Evolutionary conservation across 2,329 filamentous ascomycete species (phyloP).

Genomic region (Pseudocercospora eumusae): DNA sequence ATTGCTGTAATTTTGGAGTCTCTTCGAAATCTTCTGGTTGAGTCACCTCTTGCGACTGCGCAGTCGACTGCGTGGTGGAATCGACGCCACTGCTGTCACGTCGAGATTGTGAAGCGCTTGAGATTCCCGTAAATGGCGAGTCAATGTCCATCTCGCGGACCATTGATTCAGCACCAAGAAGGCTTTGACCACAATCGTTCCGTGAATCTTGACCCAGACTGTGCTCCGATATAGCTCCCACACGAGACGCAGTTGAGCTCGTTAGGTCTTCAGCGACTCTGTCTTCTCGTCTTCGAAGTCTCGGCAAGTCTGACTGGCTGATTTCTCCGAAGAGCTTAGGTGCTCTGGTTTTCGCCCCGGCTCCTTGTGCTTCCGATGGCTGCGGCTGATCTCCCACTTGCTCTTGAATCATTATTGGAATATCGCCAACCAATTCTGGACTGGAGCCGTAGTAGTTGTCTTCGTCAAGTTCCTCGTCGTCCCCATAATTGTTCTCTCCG

Average conservation of each 20-base stretch:
- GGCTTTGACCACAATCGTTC: conserved; percentile 38
- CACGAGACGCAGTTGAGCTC: conserved; percentile 8
- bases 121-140: conserved; percentile 44
- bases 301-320: conserved; percentile 56
- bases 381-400: conserved; percentile 5
- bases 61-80: neutral
- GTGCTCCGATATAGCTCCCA: neutral
- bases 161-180: conserved; percentile 52
- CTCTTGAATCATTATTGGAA: conserved; percentile 34
- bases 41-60: neutral
- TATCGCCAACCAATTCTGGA: conserved; percentile 41
- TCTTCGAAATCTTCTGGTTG: conserved; percentile 12
- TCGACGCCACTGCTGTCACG: neutral
- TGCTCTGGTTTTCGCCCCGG: conserved; percentile 20
- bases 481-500: conserved; percentile 43
- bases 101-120: conserved; percentile 30
- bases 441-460: conserved; percentile 41
- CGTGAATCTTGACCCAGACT: conserved; percentile 2
- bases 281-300: conserved; percentile 25
- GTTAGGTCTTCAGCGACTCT: conserved; percentile 2
- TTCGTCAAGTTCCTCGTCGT: conserved; percentile 39
- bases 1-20: conserved; percentile 16
- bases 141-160: conserved; percentile 53
- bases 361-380: conserved; percentile 20
- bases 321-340: conserved; percentile 63